Percentiles rank a stretch among this genome's conserved stretches.
phyloP scores from a whole-genome alignment of 257 asterid species.

The Lycium barbarum region DNA sequence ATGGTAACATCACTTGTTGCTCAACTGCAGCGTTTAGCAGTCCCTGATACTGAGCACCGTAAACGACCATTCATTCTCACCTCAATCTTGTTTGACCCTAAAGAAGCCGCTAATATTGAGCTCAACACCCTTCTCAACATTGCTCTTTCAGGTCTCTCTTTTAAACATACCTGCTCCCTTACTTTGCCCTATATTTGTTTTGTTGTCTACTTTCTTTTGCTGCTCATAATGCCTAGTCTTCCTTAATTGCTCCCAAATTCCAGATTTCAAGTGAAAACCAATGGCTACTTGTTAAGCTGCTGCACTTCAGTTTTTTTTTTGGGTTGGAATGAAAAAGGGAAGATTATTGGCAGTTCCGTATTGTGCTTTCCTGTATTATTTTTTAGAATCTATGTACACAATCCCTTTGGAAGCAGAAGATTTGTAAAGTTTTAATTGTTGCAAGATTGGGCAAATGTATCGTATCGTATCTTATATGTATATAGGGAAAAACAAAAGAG shows the following conservation, averaged over 20 bases:
- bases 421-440: background rate
- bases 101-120: slow-evolving; percentile 82
- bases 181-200: background rate
- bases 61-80: slow-evolving; percentile 75
- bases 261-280: background rate
- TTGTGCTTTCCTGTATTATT: background rate
- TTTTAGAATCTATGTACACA: background rate
- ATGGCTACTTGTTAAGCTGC: background rate
- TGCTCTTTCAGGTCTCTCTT: slow-evolving; percentile 73
- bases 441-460: background rate
- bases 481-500: background rate
- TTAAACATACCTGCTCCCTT: background rate
- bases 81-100: slow-evolving; percentile 72
- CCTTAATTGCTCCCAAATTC: background rate
- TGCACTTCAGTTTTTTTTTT: too few species aligned
- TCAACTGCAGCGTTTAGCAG: slow-evolving; percentile 66
- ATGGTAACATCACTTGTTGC: slow-evolving; percentile 74
- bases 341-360: slow-evolving; percentile 13
- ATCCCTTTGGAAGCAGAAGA: too few species aligned
- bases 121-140: slow-evolving; percentile 56
- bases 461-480: background rate
- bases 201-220: too few species aligned
- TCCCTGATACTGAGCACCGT: slow-evolving; percentile 67
- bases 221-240: too few species aligned
- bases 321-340: too few species aligned